Conservation (phyloP, 164 flowering plant species). For the Aristolochia fimbriata region DNA sequence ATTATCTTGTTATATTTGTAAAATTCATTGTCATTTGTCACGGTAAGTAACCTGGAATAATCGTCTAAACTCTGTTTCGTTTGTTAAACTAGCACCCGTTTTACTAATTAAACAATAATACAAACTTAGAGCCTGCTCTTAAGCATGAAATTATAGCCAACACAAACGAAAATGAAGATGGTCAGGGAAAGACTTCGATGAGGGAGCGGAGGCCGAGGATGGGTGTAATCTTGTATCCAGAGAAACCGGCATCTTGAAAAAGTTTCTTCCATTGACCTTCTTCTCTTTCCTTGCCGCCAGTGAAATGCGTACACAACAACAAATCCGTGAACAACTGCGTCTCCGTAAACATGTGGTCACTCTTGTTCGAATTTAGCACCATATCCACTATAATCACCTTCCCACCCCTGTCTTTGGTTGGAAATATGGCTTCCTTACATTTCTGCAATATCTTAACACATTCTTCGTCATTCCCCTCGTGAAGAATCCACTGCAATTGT, state of each 20-base stretch:
- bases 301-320: neutral
- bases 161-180: too few species aligned
- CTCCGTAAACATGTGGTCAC: neutral
- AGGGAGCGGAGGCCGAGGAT: neutral
- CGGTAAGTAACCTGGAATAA: too few species aligned
- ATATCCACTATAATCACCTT: slow-evolving; percentile 1
- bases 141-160: too few species aligned
- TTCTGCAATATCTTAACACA: neutral
- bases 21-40: too few species aligned
- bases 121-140: too few species aligned
- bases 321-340: neutral
- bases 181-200: neutral
- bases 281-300: neutral
- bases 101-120: too few species aligned
- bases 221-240: neutral
- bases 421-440: neutral
- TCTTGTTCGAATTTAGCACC: neutral
- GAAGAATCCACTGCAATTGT: neutral
- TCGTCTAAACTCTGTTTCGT: too few species aligned
- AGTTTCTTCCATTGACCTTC: neutral
- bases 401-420: neutral
- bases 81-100: too few species aligned
- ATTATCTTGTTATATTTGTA: too few species aligned
- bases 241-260: neutral
- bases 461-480: neutral